These are phyloP conservation scores for Allium sativum DNA, from an alignment of 106 monocot genomes.

Conservation along the genomic window DNA sequence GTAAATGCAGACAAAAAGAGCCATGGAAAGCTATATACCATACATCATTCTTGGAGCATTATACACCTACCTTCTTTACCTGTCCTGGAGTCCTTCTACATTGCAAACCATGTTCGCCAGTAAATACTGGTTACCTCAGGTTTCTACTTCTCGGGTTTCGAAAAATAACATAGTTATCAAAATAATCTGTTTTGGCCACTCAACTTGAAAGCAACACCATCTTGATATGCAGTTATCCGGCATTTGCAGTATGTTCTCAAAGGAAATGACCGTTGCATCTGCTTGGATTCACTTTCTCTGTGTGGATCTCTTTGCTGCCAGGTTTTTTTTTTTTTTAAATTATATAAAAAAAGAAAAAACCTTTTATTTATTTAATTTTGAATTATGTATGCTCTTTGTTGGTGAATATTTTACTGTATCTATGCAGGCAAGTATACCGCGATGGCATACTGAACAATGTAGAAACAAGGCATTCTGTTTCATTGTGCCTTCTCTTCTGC, in stretches of 20 bases:
- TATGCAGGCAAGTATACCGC: constrained; percentile 73
- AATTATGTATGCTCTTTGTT: too few species aligned
- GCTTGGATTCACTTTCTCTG: constrained; percentile 76
- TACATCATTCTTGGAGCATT: constrained; percentile 53
- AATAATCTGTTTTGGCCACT: neutral
- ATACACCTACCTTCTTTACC: constrained; percentile 79
- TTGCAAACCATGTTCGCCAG: constrained; percentile 66
- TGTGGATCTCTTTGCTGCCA: constrained; percentile 69
- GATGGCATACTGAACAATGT: constrained; percentile 72
- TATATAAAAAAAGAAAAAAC: too few species aligned
- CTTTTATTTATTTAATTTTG: too few species aligned
- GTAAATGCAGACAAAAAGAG: constrained; percentile 44
- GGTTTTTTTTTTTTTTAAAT: constrained; percentile 19
- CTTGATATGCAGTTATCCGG: constrained; percentile 32
- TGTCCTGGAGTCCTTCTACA: constrained; percentile 91
- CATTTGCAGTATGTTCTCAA: constrained; percentile 52
- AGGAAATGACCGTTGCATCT: constrained; percentile 59
- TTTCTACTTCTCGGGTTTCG: constrained; percentile 14
- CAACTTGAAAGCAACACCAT: neutral
- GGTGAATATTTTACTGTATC: neutral
- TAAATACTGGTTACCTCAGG: constrained; percentile 95
- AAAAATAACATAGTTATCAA: neutral
- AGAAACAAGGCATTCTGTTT: constrained; percentile 85
- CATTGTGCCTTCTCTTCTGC: constrained; percentile 80
- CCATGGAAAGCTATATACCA: constrained; percentile 62